phyloP scores from a whole-genome alignment of 768 basidiomycete species.

The Udeniomyces megalosporus region DNA sequence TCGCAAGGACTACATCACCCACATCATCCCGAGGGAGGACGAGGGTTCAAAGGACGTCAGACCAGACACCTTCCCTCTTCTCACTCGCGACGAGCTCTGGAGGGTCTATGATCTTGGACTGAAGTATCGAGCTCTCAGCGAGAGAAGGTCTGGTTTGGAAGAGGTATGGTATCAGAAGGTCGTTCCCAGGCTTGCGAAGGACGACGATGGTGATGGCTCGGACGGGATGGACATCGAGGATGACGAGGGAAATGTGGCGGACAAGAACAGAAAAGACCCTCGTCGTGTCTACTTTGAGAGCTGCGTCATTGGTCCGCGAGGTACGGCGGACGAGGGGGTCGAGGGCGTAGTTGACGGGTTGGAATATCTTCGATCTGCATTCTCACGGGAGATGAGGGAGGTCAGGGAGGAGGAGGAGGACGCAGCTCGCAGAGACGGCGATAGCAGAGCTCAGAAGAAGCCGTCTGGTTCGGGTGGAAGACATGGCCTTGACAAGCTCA shows the following conservation, averaged over 20 bases:
- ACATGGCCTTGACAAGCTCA: neutral
- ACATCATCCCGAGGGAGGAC: neutral
- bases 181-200: conserved; percentile 12
- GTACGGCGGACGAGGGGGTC: conserved; percentile 38
- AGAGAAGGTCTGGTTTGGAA: conserved; percentile 49
- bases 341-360: conserved; percentile 81
- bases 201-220: conserved; percentile 13
- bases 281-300: conserved; percentile 61
- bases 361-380: conserved; percentile 78
- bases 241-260: neutral
- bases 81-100: conserved; percentile 73
- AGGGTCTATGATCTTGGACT: conserved; percentile 74
- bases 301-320: conserved; percentile 49
- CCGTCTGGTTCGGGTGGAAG: neutral
- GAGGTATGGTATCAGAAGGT: conserved; percentile 48
- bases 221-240: conserved; percentile 36
- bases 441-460: conserved; percentile 20
- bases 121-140: conserved; percentile 70
- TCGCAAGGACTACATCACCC: conserved; percentile 71
- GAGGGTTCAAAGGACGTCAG: neutral
- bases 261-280: conserved; percentile 29
- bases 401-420: conserved; percentile 38
- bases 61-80: conserved; percentile 37
- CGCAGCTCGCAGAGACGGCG: conserved; percentile 22
- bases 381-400: conserved; percentile 42